Evolutionary conservation across 805 yeast species (phyloP), one percentile per base, ranked within the genome.

Genomic region (Myxozyma lipomycoides): DNA sequence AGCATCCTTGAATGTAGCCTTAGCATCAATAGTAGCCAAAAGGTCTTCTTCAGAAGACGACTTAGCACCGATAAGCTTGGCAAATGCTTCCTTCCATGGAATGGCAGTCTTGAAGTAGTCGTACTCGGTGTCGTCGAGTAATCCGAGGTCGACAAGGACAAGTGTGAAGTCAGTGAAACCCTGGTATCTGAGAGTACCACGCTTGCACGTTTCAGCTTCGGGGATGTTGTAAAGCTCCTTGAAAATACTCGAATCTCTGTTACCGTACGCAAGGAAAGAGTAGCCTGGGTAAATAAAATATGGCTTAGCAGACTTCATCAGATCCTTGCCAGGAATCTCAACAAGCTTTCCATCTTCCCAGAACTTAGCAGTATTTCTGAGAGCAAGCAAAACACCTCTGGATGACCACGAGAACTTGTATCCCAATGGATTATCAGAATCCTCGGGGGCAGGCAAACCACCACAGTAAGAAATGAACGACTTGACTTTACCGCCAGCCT

Each of bases 351-450:
- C 97, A 66, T 88, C 83, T 72, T 84, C 74, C 80, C 83, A 91
- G 77, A 82, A 91, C 63, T 81, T 82, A 58, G 98, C 98, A 56
- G 84, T 74, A 77, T 93, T 95, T 78, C 96, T 84, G 68, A 93
- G 79, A 18, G 98, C 98, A 65, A 93, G 79, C 67, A 93, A 74
- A 38, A 93, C 98, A 73, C 98, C 98, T 73, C 98, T 83, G 34
- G 98, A 90, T 28, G 97, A 88, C 98, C 98, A 93, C 39, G 98
- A 90, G 74, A 93, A 93, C 77, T 93, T 93, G 82, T 93, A 93
- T 62, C 98, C 98, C 69, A 93, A 78, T 51, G 98, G 98, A 75
- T 93, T 93, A 74, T 89, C 95, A 26, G 98, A 91, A 71, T 84
- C 81, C 74, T 91, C 98, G 58, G 98, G 97, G 28, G 98, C 93